These are phyloP conservation scores for Rehmannia glutinosa DNA, from an alignment of 257 asterid genomes.

Conservation along the genomic window DNA sequence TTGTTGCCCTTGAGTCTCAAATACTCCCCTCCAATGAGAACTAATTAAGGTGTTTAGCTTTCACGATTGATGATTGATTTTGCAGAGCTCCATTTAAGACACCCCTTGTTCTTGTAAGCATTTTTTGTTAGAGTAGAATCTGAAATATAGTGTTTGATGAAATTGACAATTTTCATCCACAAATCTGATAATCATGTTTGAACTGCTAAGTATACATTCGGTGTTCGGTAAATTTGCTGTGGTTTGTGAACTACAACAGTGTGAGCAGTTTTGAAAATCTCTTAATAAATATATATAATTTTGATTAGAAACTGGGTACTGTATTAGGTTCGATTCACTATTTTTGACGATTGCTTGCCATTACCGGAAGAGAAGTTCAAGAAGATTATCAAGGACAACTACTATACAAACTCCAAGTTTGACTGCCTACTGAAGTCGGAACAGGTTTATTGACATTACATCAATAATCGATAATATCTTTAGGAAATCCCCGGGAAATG, in stretches of 20 bases:
- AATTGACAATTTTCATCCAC: neutral
- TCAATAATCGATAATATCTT: neutral
- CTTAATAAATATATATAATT: neutral
- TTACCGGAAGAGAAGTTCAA: slow-evolving; percentile 83
- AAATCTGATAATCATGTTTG: neutral
- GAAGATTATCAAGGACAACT: slow-evolving; percentile 58
- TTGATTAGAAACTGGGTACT: slow-evolving; percentile 7
- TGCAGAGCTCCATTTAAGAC: neutral
- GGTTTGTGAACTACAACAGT: neutral
- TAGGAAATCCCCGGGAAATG: neutral
- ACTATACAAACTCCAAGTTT: slow-evolving; percentile 62
- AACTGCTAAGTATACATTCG: neutral
- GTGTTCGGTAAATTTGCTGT: neutral
- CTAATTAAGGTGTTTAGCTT: too few species aligned
- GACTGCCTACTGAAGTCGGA: slow-evolving; percentile 58
- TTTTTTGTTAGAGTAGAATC: slow-evolving; percentile 10
- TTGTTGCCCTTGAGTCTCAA: too few species aligned
- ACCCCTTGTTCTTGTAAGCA: neutral
- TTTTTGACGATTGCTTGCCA: slow-evolving; percentile 68
- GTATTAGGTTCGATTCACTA: slow-evolving; percentile 67
- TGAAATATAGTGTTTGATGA: neutral
- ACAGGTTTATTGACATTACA: slow-evolving; percentile 45
- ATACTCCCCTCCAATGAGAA: neutral
- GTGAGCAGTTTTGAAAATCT: neutral
- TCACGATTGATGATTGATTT: neutral